These are phyloP conservation scores for Peribolospora baueri DNA, from an alignment of 768 basidiomycete genomes.

Conservation along the genomic window DNA sequence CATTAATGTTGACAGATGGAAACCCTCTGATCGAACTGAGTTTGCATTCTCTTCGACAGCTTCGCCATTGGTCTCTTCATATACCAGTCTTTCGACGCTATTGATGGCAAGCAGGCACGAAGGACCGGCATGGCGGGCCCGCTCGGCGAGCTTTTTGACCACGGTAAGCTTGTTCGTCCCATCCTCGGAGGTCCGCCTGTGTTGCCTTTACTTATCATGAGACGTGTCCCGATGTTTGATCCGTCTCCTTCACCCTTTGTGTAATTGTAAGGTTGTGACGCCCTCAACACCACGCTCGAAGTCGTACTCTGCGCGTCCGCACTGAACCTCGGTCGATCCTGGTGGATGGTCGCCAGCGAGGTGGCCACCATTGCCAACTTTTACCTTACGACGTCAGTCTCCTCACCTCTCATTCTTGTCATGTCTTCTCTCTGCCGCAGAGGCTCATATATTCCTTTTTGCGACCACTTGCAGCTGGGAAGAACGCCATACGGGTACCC, in stretches of 20 bases:
- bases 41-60: slow-evolving; percentile 21
- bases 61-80: slow-evolving; percentile 73
- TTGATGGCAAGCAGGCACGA: slow-evolving; percentile 88
- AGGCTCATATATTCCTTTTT: not conserved
- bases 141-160: slow-evolving; percentile 93
- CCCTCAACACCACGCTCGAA: slow-evolving; percentile 90
- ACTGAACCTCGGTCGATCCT: slow-evolving; percentile 71
- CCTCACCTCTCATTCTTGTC: slow-evolving; percentile 1
- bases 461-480: no score
- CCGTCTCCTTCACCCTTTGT: not conserved
- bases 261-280: slow-evolving; percentile 44
- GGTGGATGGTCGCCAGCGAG: slow-evolving; percentile 89
- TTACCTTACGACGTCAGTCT: slow-evolving; percentile 39
- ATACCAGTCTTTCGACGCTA: slow-evolving; percentile 73
- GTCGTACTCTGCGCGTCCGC: slow-evolving; percentile 59
- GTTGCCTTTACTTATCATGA: no score
- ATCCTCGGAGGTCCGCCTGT: not conserved
- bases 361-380: slow-evolving; percentile 51
- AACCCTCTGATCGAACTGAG: not conserved
- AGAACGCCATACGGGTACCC: slow-evolving; percentile 30
- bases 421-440: not conserved
- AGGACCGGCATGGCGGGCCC: slow-evolving; percentile 95
- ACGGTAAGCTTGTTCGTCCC: slow-evolving; percentile 27
- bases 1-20: not conserved
- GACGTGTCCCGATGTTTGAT: not conserved